A percentile compares a stretch with the other conserved stretches of the same genome.
These are phyloP conservation scores for Biscogniauxia mediterranea DNA, from an alignment of 2,329 filamentous ascomycete genomes.

Conservation along the genomic window DNA sequence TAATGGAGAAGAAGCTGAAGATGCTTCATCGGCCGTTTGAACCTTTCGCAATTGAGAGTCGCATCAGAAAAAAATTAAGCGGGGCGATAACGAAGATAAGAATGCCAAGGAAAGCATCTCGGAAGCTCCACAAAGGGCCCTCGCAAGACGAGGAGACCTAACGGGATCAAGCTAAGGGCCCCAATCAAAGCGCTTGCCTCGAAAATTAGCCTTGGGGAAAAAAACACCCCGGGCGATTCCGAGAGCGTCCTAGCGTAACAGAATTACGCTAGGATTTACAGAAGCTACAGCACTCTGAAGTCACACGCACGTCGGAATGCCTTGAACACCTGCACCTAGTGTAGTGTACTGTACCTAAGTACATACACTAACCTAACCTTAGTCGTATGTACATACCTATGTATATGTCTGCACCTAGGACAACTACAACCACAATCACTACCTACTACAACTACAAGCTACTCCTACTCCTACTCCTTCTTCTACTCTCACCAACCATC, in stretches of 20 bases:
- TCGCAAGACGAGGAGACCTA: not conserved
- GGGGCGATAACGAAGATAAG: conserved; percentile 7
- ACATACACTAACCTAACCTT: too few species aligned
- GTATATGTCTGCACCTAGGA: too few species aligned
- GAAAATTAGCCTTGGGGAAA: not conserved
- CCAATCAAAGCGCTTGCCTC: not conserved
- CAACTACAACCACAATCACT: too few species aligned
- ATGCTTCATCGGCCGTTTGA: too few species aligned
- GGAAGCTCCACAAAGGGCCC: not conserved
- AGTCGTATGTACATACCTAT: too few species aligned
- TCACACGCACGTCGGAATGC: not conserved
- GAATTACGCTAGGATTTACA: not conserved
- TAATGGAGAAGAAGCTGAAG: not conserved
- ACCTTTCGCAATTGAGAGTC: not conserved
- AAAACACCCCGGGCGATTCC: not conserved
- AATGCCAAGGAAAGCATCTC: not conserved
- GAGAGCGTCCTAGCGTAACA: not conserved
- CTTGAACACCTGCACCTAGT: not conserved
- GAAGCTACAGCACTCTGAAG: not conserved
- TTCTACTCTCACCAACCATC: not conserved
- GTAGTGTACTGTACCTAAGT: too few species aligned
- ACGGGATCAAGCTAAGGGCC: too few species aligned
- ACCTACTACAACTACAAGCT: too few species aligned
- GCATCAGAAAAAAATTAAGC: conserved; percentile 10
- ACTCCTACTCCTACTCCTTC: too few species aligned